phyloP scores from a whole-genome alignment of 768 basidiomycete genomes.

The Suillus clintonianus region DNA sequence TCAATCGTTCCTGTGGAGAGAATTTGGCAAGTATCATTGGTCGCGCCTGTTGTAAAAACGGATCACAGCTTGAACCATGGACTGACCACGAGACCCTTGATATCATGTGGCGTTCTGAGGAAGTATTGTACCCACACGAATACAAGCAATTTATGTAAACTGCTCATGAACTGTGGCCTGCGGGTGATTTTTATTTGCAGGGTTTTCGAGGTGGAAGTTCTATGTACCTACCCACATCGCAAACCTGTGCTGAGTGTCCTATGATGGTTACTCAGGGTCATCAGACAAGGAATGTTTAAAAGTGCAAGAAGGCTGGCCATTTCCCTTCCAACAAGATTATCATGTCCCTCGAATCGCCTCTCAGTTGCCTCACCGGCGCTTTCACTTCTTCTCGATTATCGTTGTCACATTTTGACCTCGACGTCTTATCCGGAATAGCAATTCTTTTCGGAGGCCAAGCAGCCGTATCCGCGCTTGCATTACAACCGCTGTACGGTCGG shows the following conservation, averaged over 20 bases:
- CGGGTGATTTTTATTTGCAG: not conserved
- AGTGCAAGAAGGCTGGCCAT: not conserved
- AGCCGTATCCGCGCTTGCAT: conserved; percentile 30
- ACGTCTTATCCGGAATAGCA: conserved; percentile 19
- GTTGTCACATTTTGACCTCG: conserved; percentile 11
- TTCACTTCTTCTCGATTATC: not conserved
- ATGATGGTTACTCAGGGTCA: not conserved
- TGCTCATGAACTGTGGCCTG: not conserved
- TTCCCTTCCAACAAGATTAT: not conserved
- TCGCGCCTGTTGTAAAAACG: not conserved
- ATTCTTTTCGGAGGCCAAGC: conserved; percentile 33
- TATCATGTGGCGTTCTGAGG: not conserved
- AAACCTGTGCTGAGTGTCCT: not conserved
- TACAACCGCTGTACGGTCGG: conserved; percentile 27
- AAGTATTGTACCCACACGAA: too few relatives aligned
- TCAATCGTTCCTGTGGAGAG: not conserved
- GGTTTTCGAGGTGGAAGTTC: not conserved
- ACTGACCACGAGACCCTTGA: not conserved
- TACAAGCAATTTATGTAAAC: too few relatives aligned
- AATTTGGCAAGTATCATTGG: not conserved
- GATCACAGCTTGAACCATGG: not conserved
- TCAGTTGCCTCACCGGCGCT: not conserved
- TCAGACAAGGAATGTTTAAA: not conserved
- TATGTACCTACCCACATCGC: not conserved
- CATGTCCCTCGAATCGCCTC: not conserved